Evolutionary conservation across 225 moss, liverwort and hornwort genomes (phyloP).

Genomic region (Ulota crispa): DNA sequence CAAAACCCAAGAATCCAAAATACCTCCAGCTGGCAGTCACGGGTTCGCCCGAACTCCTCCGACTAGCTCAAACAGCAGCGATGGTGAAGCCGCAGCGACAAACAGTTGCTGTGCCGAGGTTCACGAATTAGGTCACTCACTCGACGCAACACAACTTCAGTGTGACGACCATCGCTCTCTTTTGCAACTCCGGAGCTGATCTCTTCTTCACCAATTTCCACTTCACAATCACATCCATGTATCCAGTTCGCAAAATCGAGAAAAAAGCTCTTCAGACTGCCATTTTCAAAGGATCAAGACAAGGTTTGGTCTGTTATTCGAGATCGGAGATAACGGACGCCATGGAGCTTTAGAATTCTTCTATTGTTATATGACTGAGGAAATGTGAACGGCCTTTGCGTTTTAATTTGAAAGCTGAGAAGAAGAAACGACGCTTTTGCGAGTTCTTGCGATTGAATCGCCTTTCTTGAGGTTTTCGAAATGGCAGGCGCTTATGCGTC

Average conservation of each 20-base stretch:
- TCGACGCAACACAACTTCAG: background rate
- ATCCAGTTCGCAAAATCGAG: background rate
- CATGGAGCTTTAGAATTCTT: background rate
- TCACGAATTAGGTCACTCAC: conserved; percentile 21
- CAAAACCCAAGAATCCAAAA: background rate
- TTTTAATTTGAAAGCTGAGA: background rate
- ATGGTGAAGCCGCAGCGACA: background rate
- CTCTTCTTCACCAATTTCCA: background rate
- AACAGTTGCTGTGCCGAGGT: conserved; percentile 7
- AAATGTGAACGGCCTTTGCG: conserved; percentile 15
- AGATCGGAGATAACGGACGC: conserved; percentile 13
- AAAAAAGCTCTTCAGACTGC: background rate
- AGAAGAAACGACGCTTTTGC: conserved; percentile 1
- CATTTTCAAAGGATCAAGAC: background rate
- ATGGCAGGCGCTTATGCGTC: conserved; percentile 75
- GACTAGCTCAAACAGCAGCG: background rate
- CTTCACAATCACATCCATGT: too few species aligned
- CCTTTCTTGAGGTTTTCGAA: background rate
- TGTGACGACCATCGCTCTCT: background rate
- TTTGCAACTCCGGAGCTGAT: background rate
- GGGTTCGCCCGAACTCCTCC: background rate
- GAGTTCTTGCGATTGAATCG: background rate
- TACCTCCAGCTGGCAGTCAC: background rate
- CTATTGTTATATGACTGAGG: background rate
- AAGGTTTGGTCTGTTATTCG: background rate